Percentiles rank a stretch among this genome's conserved stretches.
Evolutionary conservation across 345 rosid genomes (phyloP).

Genomic region (Citrus mangshanensis): DNA sequence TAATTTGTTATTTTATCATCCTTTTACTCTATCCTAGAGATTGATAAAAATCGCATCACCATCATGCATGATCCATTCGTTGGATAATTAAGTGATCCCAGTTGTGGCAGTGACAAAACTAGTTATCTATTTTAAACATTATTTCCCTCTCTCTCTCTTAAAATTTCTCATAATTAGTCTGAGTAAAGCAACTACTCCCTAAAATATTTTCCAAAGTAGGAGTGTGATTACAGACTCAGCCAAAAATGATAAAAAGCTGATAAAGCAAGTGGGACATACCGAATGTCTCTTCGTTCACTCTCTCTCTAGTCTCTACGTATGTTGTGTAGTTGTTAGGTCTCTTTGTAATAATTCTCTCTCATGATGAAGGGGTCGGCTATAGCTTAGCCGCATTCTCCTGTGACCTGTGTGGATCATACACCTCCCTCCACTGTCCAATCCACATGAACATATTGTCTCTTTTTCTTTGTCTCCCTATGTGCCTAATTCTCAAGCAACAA

Average conservation of each 20-base stretch:
- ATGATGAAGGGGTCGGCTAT: not conserved
- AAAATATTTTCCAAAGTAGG: constrained; percentile 11
- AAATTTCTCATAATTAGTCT: constrained; percentile 13
- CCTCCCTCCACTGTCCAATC: constrained; percentile 7
- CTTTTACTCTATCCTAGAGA: not conserved
- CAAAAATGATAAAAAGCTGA: not conserved
- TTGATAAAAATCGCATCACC: not conserved
- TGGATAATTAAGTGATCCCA: not conserved
- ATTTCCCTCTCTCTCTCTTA: not conserved
- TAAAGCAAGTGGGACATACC: constrained; percentile 11
- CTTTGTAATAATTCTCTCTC: not conserved
- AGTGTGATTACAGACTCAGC: not conserved
- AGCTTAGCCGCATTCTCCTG: not conserved
- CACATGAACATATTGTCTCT: constrained; percentile 14
- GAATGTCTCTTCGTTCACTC: constrained; percentile 8
- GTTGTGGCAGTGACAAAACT: not conserved
- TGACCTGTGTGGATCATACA: constrained; percentile 1
- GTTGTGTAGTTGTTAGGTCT: not conserved
- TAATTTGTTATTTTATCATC: too few species aligned
- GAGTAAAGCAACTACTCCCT: constrained; percentile 29
- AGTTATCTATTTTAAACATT: too few species aligned
- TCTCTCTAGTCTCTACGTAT: not conserved
- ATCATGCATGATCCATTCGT: not conserved
- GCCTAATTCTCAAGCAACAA: not conserved
- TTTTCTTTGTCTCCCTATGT: constrained; percentile 15